Base-by-base conservation (phyloP, 2,329 filamentous ascomycete species). In the Colletotrichum endophyticum region DNA sequence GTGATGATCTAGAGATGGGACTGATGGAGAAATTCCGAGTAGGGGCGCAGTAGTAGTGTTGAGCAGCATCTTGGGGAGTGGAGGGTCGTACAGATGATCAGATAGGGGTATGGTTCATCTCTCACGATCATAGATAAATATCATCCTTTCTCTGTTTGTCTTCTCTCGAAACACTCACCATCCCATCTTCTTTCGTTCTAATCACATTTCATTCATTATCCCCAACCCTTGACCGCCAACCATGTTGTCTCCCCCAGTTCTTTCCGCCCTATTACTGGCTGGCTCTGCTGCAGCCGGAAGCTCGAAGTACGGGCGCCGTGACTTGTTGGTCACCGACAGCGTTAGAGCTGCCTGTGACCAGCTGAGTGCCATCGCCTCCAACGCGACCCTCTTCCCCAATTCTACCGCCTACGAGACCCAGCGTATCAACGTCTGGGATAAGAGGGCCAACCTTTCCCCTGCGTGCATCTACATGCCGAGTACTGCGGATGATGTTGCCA, bases 191-290 rank as follows among this genome's bases (percentile, higher is more conserved):
- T 19, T 56, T 28, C 25, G 66, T 25, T 30, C 2, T 11, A 39
- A 22, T 30, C 66, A 28, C 16, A n/a, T 22, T 12, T 19, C 22
- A 30, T 61, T 25, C 25, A 34, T 36, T 27, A 22, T 22, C 16
- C 25, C 25, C 16, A 11, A 11, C 32, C 2, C 6, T 5, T 8
- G 32, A n/a, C 1, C 5, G 6, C 5, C 19, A 7, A 69, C 6
- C 4, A 69, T 59, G 32, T 69, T 59, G 22, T 28, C 32, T 39
- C 22, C 32, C 19, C 16, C 53, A n/a, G 87, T 89, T 8, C 83
- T 88, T 2, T 68, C 66, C 66, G n/a, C n/a, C 19, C 13, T 68
- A 4, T 16, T 57, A 30, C 32, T 68, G n/a, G 66, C 44, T 16
- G 9, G 66, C 22, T 68, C 66, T 57, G 66, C 66, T 30, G 66